Base-by-base conservation (phyloP, 768 basidiomycete species). In the Pleurotus giganteus region DNA sequence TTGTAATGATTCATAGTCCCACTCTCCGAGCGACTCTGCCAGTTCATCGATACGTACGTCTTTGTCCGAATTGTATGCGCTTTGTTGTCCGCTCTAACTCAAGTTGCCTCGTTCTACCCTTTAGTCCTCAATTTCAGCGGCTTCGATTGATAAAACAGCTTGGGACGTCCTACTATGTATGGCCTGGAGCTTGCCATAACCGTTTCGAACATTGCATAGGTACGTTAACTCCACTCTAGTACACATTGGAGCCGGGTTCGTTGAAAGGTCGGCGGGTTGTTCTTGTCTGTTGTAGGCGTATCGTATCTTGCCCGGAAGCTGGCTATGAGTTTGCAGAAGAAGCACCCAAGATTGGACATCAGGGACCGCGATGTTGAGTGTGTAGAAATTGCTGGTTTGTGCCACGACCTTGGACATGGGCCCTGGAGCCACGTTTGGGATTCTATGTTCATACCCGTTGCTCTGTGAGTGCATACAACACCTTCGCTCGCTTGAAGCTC, bases 351-450 rank as follows among this genome's bases (percentile, higher is more conserved):
- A 8, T 76, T 93, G 1, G 70, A 69, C 0, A 90, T 93, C 55
- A 85, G 83, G 0, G 76, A 85, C 41, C 77, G 89, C 17, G 89
- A 94, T 56, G 74, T 92, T 27, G 75, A 77, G 47, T 93, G 91
- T 56, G 85, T 93, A 15, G 85, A 88, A 55, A 72, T 93, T 21
- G 91, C 91, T 0, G 91, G 89, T 0, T 73, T 92, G 2, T 91
- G 90, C 54, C 91, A 93, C 60, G 91, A 93, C 66, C 80, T 93
- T 3, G 91, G 89, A 0, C 91, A 92, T 61, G 91, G 91, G 0
- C 91, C 91, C 0, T 92, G 88, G 84, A 87, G 84, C 56, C 91
- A 94, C 65, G 85, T 93, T 6, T 94, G 88, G 86, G 91, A 94
- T 58, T 70, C 72, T 5, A 63, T 74, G 50, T 91, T 90, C 66